A percentile compares a stretch with the other conserved stretches of the same genome.
Conservation (phyloP, 2,329 filamentous ascomycete genomes). For the Basipetospora chlamydospora region DNA sequence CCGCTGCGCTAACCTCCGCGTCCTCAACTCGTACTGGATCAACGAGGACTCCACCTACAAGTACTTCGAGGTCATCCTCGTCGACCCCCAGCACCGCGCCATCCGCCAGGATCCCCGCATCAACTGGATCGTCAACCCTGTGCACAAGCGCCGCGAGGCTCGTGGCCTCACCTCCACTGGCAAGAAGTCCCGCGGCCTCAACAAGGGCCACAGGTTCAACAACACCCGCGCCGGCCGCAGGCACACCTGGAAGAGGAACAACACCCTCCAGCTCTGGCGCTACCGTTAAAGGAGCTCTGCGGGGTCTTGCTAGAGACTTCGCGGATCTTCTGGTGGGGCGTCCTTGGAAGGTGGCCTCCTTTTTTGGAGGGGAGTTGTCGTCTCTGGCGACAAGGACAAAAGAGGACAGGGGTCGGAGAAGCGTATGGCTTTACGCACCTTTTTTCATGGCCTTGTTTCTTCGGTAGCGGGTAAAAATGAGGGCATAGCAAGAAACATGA, state of each 20-base stretch:
- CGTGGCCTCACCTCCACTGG: constrained; percentile 95
- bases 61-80: constrained; percentile 99
- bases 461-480: no score
- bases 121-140: constrained; percentile 99
- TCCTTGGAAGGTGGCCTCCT: no score
- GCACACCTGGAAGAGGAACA: constrained; percentile 99
- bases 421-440: no score
- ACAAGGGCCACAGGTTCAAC: constrained; percentile 99
- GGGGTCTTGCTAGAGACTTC: no score
- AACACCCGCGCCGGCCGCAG: constrained; percentile 93
- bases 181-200: constrained; percentile 99
- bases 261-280: constrained; percentile 97
- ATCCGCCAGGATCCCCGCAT: constrained; percentile 98
- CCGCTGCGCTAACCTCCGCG: constrained; percentile 96
- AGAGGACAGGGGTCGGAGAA: no score
- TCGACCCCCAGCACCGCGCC: constrained; percentile 99
- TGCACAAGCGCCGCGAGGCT: constrained; percentile 99
- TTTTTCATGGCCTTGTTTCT: no score
- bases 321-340: background rate
- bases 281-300: constrained; percentile 55
- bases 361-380: constrained; percentile 3
- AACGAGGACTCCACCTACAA: constrained; percentile 99
- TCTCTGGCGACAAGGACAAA: no score
- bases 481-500: no score
- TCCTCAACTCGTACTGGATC: constrained; percentile 99